These are phyloP conservation scores for Chlorella sp. DNA, from an alignment of 139 green algal genomes.

Conservation along the genomic window DNA sequence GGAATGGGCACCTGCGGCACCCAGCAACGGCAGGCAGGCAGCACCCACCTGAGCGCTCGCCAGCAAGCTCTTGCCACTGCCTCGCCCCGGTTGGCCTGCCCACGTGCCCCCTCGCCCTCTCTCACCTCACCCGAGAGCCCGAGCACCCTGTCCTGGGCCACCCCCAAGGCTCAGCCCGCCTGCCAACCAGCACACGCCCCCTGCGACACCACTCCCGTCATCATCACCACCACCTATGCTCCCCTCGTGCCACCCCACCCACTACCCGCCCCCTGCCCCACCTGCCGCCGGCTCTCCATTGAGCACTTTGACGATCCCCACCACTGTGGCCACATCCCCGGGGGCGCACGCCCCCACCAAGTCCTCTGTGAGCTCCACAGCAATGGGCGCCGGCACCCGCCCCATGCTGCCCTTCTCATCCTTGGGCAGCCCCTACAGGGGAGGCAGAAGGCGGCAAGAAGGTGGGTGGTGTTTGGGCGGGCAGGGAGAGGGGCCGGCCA, in stretches of 20 bases:
- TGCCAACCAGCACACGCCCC: neutral
- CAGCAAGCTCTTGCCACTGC: no score
- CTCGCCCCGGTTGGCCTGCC: no score
- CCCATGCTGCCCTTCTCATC: constrained; percentile 53
- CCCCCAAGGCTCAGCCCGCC: no score
- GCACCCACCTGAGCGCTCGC: neutral
- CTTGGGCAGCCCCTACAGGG: constrained; percentile 64
- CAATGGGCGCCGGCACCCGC: constrained; percentile 64
- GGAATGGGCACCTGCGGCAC: no score
- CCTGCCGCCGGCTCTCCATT: constrained; percentile 36
- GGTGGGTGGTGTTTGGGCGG: neutral
- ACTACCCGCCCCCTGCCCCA: neutral
- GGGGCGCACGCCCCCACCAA: constrained; percentile 76
- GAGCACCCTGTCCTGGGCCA: no score
- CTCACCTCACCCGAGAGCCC: no score
- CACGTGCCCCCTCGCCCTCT: no score
- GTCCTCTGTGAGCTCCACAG: constrained; percentile 90
- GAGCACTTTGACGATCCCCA: constrained; percentile 81
- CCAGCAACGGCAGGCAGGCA: neutral
- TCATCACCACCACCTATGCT: neutral
- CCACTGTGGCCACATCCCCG: constrained; percentile 84
- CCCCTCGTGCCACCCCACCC: neutral
- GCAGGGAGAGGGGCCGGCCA: neutral
- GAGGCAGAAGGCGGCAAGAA: neutral
- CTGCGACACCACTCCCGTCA: no score